A percentile compares a stretch with the other conserved stretches of the same genome.
Evolutionary conservation across 495 filamentous ascomycete genomes (phyloP).

Genomic region (Neurospora sublineolata): DNA sequence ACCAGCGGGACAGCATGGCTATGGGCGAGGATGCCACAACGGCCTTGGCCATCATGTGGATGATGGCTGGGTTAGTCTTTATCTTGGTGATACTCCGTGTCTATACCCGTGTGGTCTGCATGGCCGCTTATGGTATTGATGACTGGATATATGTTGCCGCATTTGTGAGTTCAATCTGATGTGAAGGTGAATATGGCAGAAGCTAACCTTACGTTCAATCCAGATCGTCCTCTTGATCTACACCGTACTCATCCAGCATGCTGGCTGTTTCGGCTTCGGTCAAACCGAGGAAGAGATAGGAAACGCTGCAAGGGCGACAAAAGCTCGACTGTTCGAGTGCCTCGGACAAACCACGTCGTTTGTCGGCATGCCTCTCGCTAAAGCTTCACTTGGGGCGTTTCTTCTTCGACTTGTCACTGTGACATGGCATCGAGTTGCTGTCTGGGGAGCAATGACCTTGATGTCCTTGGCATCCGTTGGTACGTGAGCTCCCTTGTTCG

Average conservation of each 20-base stretch:
- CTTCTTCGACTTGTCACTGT: constrained; percentile 18
- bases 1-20: background rate
- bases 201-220: background rate
- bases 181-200: background rate
- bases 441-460: constrained; percentile 20
- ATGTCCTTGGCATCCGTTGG: constrained; percentile 10
- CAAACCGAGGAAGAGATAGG: constrained; percentile 6
- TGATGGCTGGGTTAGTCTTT: constrained; percentile 9
- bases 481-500: constrained; percentile 1
- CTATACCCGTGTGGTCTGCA: constrained; percentile 22
- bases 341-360: constrained; percentile 13
- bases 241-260: constrained; percentile 17
- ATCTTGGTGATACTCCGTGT: constrained; percentile 15
- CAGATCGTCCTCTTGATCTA: constrained; percentile 16
- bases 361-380: constrained; percentile 20
- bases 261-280: constrained; percentile 13
- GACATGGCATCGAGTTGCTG: constrained; percentile 23
- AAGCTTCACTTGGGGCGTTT: constrained; percentile 20
- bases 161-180: background rate
- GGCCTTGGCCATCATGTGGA: constrained; percentile 16
- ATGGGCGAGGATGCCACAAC: constrained; percentile 1
- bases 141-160: constrained; percentile 22
- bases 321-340: constrained; percentile 2
- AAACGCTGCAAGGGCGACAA: constrained; percentile 2
- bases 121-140: constrained; percentile 21